A percentile compares a stretch with the other conserved stretches of the same genome.
Conservation (phyloP, 495 filamentous ascomycete species). For the Xylaria telfairii region DNA sequence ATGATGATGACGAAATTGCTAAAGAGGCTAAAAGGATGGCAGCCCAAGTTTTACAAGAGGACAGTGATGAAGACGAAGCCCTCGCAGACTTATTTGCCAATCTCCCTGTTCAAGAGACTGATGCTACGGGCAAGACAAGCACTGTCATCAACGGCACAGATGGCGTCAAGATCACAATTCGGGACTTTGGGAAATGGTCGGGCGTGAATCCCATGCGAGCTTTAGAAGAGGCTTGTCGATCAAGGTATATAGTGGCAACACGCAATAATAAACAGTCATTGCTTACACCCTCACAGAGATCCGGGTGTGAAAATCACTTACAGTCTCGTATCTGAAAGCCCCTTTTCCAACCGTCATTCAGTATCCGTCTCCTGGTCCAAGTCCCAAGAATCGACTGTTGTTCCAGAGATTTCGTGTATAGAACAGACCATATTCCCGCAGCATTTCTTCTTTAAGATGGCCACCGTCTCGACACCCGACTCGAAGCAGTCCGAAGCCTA, state of each 20-base stretch:
- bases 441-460: slow-evolving; percentile 70
- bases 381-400: slow-evolving; percentile 63
- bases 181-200: slow-evolving; percentile 83
- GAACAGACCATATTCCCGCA: slow-evolving; percentile 50
- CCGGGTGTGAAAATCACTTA: slow-evolving; percentile 67
- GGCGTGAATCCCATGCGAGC: slow-evolving; percentile 73
- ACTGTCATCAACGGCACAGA: slow-evolving; percentile 58
- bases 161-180: slow-evolving; percentile 62
- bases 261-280: slow-evolving; percentile 4
- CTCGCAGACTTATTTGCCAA: slow-evolving; percentile 68
- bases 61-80: slow-evolving; percentile 59
- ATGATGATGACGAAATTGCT: slow-evolving; percentile 55
- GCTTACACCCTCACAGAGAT: slow-evolving; percentile 58
- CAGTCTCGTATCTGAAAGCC: slow-evolving; percentile 69
- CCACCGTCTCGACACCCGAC: slow-evolving; percentile 73
- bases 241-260: slow-evolving; percentile 60
- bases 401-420: slow-evolving; percentile 46
- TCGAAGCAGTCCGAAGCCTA: slow-evolving; percentile 83
- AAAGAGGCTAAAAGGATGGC: slow-evolving; percentile 59
- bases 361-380: slow-evolving; percentile 83
- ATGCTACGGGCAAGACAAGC: slow-evolving; percentile 58
- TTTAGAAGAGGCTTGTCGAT: slow-evolving; percentile 85
- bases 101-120: slow-evolving; percentile 69
- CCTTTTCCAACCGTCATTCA: slow-evolving; percentile 75
- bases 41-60: slow-evolving; percentile 55